phyloP scores from a whole-genome alignment of 352 stramenopile species.

The Phytopythium chamaehyphon region DNA sequence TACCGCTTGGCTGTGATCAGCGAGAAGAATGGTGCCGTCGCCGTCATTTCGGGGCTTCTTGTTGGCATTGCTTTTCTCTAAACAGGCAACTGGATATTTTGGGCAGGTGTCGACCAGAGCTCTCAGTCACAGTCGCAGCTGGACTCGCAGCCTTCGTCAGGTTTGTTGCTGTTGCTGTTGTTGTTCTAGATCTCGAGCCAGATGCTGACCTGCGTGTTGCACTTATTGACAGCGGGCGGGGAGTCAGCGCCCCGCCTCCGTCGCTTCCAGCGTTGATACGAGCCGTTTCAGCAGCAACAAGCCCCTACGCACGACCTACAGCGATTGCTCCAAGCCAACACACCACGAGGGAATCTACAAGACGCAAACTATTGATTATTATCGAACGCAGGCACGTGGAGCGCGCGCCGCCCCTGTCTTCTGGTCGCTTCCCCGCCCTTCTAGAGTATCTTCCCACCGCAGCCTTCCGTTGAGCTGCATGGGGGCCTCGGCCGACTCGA shows the following conservation, averaged over 20 bases:
- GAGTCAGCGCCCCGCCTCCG: conserved; percentile 2
- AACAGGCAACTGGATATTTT: not conserved
- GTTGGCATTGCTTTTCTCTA: too few relatives aligned
- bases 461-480: conserved; percentile 3
- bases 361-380: conserved; percentile 6
- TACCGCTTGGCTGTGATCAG: conserved; percentile 65
- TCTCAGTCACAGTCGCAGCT: conserved; percentile 23
- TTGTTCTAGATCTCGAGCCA: too few relatives aligned
- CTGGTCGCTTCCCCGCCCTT: not conserved
- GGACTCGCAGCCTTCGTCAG: conserved; percentile 11
- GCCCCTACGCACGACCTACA: not conserved
- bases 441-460: not conserved
- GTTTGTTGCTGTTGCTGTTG: not conserved
- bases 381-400: conserved; percentile 2
- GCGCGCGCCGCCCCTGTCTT: not conserved
- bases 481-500: not conserved
- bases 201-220: not conserved
- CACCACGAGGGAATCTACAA: not conserved
- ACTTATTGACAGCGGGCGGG: conserved; percentile 11
- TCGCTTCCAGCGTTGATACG: conserved; percentile 1
- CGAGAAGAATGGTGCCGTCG: conserved; percentile 28
- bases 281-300: not conserved
- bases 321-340: not conserved
- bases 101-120: conserved; percentile 7
- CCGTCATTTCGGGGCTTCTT: not conserved